Evolutionary conservation across 306 rosid species (phyloP).

Genomic region (Urtica urens): DNA sequence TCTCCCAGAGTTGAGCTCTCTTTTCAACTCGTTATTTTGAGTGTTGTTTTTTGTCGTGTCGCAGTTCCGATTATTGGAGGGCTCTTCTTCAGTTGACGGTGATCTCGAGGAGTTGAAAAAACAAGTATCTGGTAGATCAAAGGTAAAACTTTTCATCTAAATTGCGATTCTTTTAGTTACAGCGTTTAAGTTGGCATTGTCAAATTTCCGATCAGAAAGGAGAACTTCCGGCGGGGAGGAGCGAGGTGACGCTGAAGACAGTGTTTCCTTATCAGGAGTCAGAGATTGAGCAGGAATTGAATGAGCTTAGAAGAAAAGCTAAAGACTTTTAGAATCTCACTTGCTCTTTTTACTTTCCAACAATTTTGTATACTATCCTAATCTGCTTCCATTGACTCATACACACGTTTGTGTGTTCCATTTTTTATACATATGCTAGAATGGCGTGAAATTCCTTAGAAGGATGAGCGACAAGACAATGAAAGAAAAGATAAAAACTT

Average conservation of each 20-base stretch:
- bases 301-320: conserved; percentile 58
- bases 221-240: conserved; percentile 88
- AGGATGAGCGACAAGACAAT: too few relatives aligned
- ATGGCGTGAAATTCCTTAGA: too few relatives aligned
- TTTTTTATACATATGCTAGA: too few relatives aligned
- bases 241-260: conserved; percentile 14
- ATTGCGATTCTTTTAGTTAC: too few relatives aligned
- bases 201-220: conserved; percentile 52
- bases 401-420: too few relatives aligned
- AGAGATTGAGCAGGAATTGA: conserved; percentile 68
- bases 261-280: conserved; percentile 55
- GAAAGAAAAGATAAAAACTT: too few relatives aligned
- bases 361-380: too few relatives aligned
- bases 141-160: conserved; percentile 27
- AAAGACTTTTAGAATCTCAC: conserved; percentile 33
- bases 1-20: too few relatives aligned
- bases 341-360: too few relatives aligned
- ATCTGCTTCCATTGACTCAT: too few relatives aligned
- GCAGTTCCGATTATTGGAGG: conserved; percentile 77
- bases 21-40: background rate
- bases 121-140: conserved; percentile 51
- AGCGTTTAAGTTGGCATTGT: too few relatives aligned
- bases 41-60: too few relatives aligned
- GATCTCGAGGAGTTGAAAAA: conserved; percentile 34
- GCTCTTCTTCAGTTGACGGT: conserved; percentile 64